Percentiles rank a stretch among this genome's conserved stretches.
phyloP scores from a whole-genome alignment of 176 grass and related monocot genomes.

The Microstegium vimineum region DNA sequence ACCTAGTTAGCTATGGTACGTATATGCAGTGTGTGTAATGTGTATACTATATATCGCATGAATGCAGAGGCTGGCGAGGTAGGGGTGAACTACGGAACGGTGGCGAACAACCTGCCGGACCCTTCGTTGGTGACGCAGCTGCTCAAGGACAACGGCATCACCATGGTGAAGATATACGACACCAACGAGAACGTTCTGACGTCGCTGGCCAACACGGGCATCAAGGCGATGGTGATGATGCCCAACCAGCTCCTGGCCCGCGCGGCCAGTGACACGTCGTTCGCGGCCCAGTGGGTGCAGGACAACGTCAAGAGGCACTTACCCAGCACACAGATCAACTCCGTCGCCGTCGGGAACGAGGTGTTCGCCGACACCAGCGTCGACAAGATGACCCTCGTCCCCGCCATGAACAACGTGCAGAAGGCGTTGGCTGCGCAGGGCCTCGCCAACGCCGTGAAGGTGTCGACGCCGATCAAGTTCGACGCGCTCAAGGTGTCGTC shows the following conservation, averaged over 20 bases:
- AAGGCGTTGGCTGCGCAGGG: slow-evolving; percentile 19
- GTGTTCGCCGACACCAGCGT: slow-evolving; percentile 14
- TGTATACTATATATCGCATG: too few relatives aligned
- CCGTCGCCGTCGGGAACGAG: slow-evolving; percentile 57
- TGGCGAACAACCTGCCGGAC: background rate
- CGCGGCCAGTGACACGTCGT: background rate
- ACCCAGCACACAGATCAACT: slow-evolving; percentile 37
- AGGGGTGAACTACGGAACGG: background rate
- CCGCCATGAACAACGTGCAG: slow-evolving; percentile 19
- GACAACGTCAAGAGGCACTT: slow-evolving; percentile 24
- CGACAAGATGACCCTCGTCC: background rate
- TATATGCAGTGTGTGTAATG: too few relatives aligned
- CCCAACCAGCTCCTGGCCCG: background rate
- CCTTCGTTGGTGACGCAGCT: background rate
- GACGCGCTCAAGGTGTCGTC: slow-evolving; percentile 31
- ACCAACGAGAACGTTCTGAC: background rate
- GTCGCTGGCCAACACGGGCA: background rate
- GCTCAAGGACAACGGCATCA: background rate
- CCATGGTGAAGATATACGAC: background rate
- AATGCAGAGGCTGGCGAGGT: background rate
- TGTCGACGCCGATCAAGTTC: slow-evolving; percentile 48
- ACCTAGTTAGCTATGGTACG: too few relatives aligned
- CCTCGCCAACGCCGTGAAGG: slow-evolving; percentile 47
- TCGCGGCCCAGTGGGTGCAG: slow-evolving; percentile 35
- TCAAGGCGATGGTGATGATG: background rate